These are phyloP conservation scores for Oryza meridionalis DNA, from an alignment of 176 grass and related monocot species.

Conservation along the genomic window DNA sequence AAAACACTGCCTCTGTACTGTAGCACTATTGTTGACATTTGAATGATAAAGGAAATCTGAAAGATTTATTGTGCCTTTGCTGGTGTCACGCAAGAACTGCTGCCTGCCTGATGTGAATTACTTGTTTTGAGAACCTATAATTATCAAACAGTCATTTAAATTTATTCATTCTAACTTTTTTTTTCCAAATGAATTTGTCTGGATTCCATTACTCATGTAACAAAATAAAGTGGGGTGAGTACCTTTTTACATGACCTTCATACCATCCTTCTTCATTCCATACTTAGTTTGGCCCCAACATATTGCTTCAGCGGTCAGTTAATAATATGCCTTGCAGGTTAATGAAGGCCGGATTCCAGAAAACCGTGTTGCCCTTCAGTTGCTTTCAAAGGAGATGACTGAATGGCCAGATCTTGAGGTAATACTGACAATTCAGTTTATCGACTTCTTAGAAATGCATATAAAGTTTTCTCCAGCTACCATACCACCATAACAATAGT, in stretches of 20 bases:
- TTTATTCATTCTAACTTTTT: not conserved
- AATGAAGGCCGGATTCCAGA: constrained; percentile 87
- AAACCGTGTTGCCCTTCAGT: constrained; percentile 65
- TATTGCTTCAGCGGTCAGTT: not conserved
- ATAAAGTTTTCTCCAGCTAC: not conserved
- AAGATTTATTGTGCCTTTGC: not conserved
- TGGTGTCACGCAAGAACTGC: not conserved
- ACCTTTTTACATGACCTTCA: not conserved
- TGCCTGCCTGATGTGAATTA: not conserved
- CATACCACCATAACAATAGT: not conserved
- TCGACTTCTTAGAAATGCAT: constrained; percentile 13
- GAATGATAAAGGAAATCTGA: not conserved
- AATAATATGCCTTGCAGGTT: constrained; percentile 51
- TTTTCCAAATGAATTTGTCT: not conserved
- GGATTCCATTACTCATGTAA: not conserved
- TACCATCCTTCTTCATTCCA: not conserved
- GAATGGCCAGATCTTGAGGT: constrained; percentile 95
- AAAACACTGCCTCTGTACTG: not conserved
- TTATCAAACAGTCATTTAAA: not conserved
- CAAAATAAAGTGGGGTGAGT: not conserved
- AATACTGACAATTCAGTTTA: constrained; percentile 22
- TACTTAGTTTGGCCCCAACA: not conserved
- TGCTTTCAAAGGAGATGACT: constrained; percentile 90
- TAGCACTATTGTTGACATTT: not conserved
- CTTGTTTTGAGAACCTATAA: constrained; percentile 2